Conservation (phyloP, 495 filamentous ascomycete species). For the Rhypophila decipiens region DNA sequence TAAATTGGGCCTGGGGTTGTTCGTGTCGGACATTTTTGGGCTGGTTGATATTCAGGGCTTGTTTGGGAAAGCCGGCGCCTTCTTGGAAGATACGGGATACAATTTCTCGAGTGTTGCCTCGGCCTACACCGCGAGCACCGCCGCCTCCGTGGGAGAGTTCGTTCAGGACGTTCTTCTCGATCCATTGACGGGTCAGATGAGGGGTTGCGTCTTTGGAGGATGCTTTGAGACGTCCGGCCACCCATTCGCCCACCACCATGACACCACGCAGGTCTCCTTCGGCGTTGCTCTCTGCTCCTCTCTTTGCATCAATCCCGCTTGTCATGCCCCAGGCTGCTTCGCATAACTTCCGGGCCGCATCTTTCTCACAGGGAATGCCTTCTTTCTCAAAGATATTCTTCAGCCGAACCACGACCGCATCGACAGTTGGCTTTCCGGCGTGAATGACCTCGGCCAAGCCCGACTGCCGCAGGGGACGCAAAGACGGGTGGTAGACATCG, state of each 20-base stretch:
- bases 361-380: conserved; percentile 75
- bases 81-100: conserved; percentile 81
- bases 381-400: conserved; percentile 80
- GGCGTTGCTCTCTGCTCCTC: conserved; percentile 55
- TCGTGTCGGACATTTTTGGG: conserved; percentile 30
- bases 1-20: conserved; percentile 44
- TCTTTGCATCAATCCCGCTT: conserved; percentile 47
- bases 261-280: conserved; percentile 90
- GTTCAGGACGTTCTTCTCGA: conserved; percentile 70
- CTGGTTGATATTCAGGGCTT: conserved; percentile 17
- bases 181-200: conserved; percentile 69
- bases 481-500: conserved; percentile 88
- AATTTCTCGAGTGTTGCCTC: conserved; percentile 74
- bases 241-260: conserved; percentile 93
- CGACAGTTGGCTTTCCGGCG: conserved; percentile 79
- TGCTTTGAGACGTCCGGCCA: conserved; percentile 71
- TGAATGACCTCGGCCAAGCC: conserved; percentile 85
- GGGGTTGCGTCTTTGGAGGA: conserved; percentile 25
- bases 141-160: conserved; percentile 68
- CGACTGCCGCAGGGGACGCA: conserved; percentile 75
- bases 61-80: conserved; percentile 75
- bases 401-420: conserved; percentile 76
- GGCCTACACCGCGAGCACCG: conserved; percentile 68
- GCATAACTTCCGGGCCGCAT: conserved; percentile 82
- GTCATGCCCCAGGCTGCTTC: conserved; percentile 89